These are phyloP conservation scores for Penicillium sp. DNA, from an alignment of 2,329 filamentous ascomycete species.

Conservation along the genomic window DNA sequence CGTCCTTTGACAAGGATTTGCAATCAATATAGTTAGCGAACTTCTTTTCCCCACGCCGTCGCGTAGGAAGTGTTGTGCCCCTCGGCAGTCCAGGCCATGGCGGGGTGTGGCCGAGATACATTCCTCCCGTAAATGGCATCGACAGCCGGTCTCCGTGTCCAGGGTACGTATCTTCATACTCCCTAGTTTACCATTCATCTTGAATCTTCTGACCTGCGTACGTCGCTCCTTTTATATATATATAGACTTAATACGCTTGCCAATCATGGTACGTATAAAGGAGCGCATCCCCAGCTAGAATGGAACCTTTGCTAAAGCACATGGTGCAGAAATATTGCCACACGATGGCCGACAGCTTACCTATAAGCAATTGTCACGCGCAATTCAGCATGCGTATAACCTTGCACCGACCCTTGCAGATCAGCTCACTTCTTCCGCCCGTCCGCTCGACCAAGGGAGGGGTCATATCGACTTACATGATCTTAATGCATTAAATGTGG, in stretches of 20 bases:
- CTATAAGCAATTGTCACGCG: not conserved
- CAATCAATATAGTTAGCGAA: not conserved
- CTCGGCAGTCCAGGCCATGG: not conserved
- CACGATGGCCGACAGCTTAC: not conserved
- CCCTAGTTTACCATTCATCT: not conserved
- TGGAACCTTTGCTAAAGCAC: not conserved
- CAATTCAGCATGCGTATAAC: not conserved
- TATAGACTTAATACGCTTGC: not conserved
- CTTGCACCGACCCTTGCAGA: not conserved
- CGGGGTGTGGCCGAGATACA: not conserved
- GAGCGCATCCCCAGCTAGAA: no score
- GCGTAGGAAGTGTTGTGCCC: not conserved
- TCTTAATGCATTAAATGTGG: not conserved
- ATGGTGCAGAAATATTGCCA: not conserved
- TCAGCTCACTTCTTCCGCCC: not conserved
- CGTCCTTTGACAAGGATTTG: not conserved
- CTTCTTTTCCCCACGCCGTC: not conserved
- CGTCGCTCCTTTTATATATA: not conserved
- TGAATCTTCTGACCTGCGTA: not conserved
- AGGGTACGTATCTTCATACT: not conserved
- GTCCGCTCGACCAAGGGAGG: not conserved
- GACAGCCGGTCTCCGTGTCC: not conserved
- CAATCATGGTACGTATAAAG: not conserved
- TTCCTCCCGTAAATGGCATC: not conserved
- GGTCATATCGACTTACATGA: not conserved